Conservation (phyloP, 2,329 filamentous ascomycete species). For the Colletotrichum sansevieriae region DNA sequence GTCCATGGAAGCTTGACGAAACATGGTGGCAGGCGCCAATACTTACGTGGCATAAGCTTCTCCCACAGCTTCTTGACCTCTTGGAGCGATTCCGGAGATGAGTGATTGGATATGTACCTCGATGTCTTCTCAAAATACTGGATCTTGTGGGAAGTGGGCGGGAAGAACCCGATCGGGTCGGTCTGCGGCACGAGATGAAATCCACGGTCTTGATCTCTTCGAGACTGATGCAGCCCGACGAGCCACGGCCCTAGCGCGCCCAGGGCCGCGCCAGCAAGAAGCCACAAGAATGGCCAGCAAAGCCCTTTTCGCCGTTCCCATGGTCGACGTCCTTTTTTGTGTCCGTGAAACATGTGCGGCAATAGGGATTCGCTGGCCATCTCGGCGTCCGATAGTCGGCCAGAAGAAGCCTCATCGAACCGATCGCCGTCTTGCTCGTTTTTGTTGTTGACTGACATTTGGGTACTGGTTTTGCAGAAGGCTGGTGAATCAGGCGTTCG, state of each 20-base stretch:
- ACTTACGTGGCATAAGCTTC: conserved; percentile 9
- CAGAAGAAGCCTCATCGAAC: neutral
- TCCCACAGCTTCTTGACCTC: conserved; percentile 6
- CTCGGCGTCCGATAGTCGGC: neutral
- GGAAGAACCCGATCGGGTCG: conserved; percentile 1
- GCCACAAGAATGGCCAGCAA: neutral
- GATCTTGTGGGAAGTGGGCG: neutral
- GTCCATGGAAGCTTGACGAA: neutral
- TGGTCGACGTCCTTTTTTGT: neutral
- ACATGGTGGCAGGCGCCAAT: neutral
- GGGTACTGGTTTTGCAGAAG: no score
- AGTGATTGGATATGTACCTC: conserved; percentile 10
- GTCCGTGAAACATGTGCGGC: neutral
- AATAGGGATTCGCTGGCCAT: conserved; percentile 6
- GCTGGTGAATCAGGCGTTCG: no score
- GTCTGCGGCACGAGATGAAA: conserved; percentile 3
- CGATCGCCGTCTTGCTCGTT: neutral
- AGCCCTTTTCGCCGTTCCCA: neutral
- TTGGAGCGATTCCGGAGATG: neutral
- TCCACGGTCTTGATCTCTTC: neutral
- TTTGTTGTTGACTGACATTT: neutral
- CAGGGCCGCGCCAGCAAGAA: neutral
- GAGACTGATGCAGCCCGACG: neutral
- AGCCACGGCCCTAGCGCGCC: neutral
- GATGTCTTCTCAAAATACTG: conserved; percentile 9